Conservation (phyloP, 768 basidiomycete species). For the Hebeloma cylindrosporum region DNA sequence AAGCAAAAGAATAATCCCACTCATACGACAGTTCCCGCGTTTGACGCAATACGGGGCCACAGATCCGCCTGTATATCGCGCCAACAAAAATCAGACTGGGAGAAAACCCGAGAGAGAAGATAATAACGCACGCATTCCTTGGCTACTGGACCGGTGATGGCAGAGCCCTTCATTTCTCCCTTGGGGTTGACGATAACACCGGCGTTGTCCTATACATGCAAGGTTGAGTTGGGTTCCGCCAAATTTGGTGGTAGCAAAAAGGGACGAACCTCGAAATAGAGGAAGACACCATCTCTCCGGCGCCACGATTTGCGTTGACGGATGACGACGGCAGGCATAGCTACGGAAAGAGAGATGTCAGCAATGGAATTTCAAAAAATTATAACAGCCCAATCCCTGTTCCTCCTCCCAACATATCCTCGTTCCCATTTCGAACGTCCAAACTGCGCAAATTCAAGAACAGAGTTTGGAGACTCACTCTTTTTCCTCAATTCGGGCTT, state of each 20-base stretch:
- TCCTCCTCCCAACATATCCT: background rate
- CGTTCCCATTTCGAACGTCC: background rate
- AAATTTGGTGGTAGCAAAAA: background rate
- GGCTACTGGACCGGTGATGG: constrained; percentile 95
- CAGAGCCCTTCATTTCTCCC: constrained; percentile 99
- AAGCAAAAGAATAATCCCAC: constrained; percentile 16
- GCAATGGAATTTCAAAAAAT: background rate
- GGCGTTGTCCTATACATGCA: constrained; percentile 71
- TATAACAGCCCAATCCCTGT: background rate
- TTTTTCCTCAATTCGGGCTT: constrained; percentile 99
- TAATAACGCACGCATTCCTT: constrained; percentile 90
- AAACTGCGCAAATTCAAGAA: background rate
- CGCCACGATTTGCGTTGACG: constrained; percentile 99
- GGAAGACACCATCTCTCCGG: constrained; percentile 96
- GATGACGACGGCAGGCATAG: constrained; percentile 95
- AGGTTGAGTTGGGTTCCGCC: background rate
- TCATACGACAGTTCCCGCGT: constrained; percentile 98
- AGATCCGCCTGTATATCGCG: constrained; percentile 79
- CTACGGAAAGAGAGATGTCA: constrained; percentile 44
- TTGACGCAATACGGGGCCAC: constrained; percentile 99
- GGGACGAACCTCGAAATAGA: constrained; percentile 85
- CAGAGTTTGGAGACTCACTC: constrained; percentile 56
- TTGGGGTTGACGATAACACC: constrained; percentile 98
- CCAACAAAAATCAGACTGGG: background rate
- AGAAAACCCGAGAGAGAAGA: background rate